Conservation (phyloP, 805 yeast genomes). For the Yamadazyma takamatsuzukensis region DNA sequence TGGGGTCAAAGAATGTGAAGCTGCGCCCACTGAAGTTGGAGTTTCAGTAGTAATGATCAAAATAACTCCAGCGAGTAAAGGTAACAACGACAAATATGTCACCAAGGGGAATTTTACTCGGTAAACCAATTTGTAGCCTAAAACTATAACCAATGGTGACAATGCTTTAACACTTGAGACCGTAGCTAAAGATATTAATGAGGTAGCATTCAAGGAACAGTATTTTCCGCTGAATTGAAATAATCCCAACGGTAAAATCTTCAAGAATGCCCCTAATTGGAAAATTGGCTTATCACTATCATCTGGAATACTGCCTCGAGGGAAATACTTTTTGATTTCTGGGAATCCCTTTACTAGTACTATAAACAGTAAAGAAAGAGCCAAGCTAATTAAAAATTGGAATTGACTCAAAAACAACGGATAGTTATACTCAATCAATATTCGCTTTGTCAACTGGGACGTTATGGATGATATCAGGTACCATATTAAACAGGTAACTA, state of each 20-base stretch:
- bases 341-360: conserved; percentile 29
- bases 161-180: conserved; percentile 69
- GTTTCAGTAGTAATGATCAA: conserved; percentile 40
- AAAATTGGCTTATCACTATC: conserved; percentile 21
- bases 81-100: conserved; percentile 51
- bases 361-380: conserved; percentile 39
- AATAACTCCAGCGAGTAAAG: conserved; percentile 51
- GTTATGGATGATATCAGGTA: conserved; percentile 60
- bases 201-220: conserved; percentile 61
- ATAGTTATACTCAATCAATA: conserved; percentile 51
- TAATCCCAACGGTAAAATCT: conserved; percentile 58
- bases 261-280: conserved; percentile 32
- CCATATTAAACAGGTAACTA: conserved; percentile 53
- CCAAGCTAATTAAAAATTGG: conserved; percentile 54
- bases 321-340: conserved; percentile 36
- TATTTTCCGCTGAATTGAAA: conserved; percentile 65
- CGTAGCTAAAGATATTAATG: conserved; percentile 63
- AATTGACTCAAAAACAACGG: conserved; percentile 65
- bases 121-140: conserved; percentile 51
- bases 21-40: conserved; percentile 1
- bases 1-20: conserved; percentile 1
- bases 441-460: conserved; percentile 58
- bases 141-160: conserved; percentile 58
- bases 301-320: conserved; percentile 52
- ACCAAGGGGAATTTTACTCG: conserved; percentile 46